Conservation (phyloP, 108 stramenopile species). For the Skeletonema potamos region DNA sequence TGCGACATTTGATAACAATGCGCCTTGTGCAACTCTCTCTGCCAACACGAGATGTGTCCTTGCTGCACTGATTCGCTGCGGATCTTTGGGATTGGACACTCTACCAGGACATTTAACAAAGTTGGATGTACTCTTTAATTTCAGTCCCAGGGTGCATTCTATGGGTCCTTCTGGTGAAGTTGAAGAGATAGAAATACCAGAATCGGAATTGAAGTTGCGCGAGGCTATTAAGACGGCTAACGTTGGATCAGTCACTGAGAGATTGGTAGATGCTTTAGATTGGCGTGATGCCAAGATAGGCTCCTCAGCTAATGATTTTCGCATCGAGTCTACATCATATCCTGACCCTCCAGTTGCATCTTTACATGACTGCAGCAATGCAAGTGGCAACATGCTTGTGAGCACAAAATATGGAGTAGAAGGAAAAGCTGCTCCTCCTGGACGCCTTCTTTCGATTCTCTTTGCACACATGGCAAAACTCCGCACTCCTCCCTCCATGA, state of each 20-base stretch:
- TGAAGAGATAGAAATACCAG: constrained; percentile 30
- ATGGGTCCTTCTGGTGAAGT: constrained; percentile 12
- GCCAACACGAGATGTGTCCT: constrained; percentile 73
- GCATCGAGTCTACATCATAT: constrained; percentile 33
- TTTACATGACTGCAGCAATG: constrained; percentile 22
- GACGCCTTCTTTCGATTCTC: constrained; percentile 83
- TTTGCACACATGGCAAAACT: constrained; percentile 79
- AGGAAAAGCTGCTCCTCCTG: constrained; percentile 66
- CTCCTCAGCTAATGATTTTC: constrained; percentile 15
- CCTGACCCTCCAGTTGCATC: constrained; percentile 60
- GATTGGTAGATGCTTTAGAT: constrained; percentile 78
- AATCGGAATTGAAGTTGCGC: constrained; percentile 22
- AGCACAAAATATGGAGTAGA: constrained; percentile 13
- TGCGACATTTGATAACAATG: constrained; percentile 57
- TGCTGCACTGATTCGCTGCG: constrained; percentile 73
- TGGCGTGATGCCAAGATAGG: constrained; percentile 57
- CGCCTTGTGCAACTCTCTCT: constrained; percentile 62
- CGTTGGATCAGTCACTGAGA: constrained; percentile 56
- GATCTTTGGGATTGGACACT: constrained; percentile 63
- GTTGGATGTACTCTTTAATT: constrained; percentile 45
- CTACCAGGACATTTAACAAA: constrained; percentile 70
- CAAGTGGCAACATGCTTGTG: background rate
- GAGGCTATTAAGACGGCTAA: constrained; percentile 39
- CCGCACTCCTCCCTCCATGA: constrained; percentile 74
- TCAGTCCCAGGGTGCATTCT: constrained; percentile 13